A percentile compares a stretch with the other conserved stretches of the same genome.
Evolutionary conservation across 306 rosid genomes (phyloP).

Genomic region (Cicer bijugum): DNA sequence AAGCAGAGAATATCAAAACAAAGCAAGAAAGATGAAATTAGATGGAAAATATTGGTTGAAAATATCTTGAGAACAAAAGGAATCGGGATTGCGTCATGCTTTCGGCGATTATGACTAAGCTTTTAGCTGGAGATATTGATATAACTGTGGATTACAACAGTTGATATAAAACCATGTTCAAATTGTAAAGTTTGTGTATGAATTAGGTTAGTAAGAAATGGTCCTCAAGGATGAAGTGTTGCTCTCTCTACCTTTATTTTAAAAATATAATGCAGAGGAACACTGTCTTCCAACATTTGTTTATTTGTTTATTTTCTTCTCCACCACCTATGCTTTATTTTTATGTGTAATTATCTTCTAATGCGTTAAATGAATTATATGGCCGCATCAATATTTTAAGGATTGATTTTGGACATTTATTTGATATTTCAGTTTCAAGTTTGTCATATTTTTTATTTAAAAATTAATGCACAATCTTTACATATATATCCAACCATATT

Average conservation of each 20-base stretch:
- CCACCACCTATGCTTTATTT: neutral
- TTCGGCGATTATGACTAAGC: constrained; percentile 44
- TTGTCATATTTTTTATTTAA: neutral
- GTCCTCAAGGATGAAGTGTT: neutral
- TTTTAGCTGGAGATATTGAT: neutral
- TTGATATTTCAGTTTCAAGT: constrained; percentile 11
- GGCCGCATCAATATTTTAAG: neutral
- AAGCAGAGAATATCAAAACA: constrained; percentile 65
- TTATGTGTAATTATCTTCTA: neutral
- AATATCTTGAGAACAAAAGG: constrained; percentile 68
- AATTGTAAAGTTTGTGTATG: constrained; percentile 43
- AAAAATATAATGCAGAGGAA: constrained; percentile 25
- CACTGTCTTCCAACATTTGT: constrained; percentile 31
- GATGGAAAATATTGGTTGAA: constrained; percentile 79
- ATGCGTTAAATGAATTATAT: constrained; percentile 5
- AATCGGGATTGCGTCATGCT: constrained; percentile 58
- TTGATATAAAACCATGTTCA: constrained; percentile 23
- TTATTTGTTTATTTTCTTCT: neutral
- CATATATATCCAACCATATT: no score
- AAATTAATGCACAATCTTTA: no score
- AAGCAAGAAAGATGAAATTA: constrained; percentile 81
- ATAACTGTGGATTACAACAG: constrained; percentile 30
- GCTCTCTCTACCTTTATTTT: constrained; percentile 27
- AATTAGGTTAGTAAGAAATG: constrained; percentile 28
- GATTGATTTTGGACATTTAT: neutral